phyloP scores from a whole-genome alignment of 2,329 filamentous ascomycete species.

The Penicillium rolfsii region DNA sequence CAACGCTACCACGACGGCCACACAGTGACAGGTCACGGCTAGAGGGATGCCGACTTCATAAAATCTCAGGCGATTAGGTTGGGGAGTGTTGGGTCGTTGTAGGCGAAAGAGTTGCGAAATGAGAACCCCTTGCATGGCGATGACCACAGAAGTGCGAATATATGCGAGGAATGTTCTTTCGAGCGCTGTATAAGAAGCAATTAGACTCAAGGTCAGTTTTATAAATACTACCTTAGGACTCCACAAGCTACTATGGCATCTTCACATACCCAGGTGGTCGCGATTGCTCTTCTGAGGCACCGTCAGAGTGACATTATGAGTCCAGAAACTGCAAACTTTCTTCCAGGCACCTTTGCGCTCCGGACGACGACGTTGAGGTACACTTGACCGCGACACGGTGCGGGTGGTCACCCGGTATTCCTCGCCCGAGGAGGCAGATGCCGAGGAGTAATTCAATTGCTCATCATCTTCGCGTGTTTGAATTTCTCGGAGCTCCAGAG shows the following conservation, averaged over 20 bases:
- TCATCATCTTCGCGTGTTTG: conserved; percentile 35
- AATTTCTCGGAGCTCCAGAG: conserved; percentile 37
- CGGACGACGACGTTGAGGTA: conserved; percentile 11
- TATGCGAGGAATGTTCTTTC: conserved; percentile 76
- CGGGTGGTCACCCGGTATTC: conserved; percentile 36
- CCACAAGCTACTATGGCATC: background rate
- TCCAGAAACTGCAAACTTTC: conserved; percentile 80
- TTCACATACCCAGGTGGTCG: conserved; percentile 46
- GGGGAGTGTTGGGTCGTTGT: conserved; percentile 41
- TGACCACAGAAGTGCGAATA: conserved; percentile 69
- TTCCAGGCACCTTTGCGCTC: conserved; percentile 56
- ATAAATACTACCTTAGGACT: background rate
- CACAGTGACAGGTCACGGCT: conserved; percentile 50
- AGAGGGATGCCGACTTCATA: conserved; percentile 65
- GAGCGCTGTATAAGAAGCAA: conserved; percentile 56
- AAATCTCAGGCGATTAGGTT: conserved; percentile 59
- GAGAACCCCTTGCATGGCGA: conserved; percentile 68
- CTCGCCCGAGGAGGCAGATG: conserved; percentile 39
- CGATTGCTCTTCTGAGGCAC: conserved; percentile 47
- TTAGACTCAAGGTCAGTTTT: conserved; percentile 8
- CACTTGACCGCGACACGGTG: conserved; percentile 28
- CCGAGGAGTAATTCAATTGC: conserved; percentile 25
- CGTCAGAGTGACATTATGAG: conserved; percentile 54
- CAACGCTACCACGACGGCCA: conserved; percentile 55
- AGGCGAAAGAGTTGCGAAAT: conserved; percentile 70